A percentile compares a stretch with the other conserved stretches of the same genome.
Evolutionary conservation across 768 basidiomycete species (phyloP).

Genomic region (Suillus subluteus): DNA sequence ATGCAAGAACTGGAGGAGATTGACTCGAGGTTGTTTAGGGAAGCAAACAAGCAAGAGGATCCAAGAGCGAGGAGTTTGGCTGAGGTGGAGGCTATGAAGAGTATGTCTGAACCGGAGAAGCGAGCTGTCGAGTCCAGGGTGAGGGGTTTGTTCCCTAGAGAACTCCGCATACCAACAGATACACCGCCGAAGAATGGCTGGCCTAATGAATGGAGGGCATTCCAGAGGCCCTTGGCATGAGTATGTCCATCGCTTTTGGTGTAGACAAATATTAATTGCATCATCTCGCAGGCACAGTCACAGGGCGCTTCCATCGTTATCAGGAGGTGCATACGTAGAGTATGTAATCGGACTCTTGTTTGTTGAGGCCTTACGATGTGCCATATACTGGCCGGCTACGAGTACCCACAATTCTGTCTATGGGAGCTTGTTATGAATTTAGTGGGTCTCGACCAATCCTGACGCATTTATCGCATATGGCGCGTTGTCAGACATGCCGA

Average conservation of each 20-base stretch:
- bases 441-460: neutral
- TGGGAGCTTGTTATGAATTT: neutral
- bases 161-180: conserved; percentile 83
- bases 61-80: conserved; percentile 61
- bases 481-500: neutral
- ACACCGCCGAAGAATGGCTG: conserved; percentile 82
- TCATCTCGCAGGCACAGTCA: neutral
- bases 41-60: conserved; percentile 76
- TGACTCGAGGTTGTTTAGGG: conserved; percentile 58
- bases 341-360: neutral
- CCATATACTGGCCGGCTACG: neutral
- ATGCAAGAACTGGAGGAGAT: conserved; percentile 76
- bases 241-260: neutral
- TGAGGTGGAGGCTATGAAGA: conserved; percentile 64
- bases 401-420: neutral
- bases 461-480: neutral
- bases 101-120: conserved; percentile 65
- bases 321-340: neutral
- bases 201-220: conserved; percentile 85
- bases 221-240: conserved; percentile 47
- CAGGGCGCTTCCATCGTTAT: neutral
- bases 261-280: neutral
- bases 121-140: conserved; percentile 76
- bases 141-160: conserved; percentile 85
- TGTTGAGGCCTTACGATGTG: neutral